These are phyloP conservation scores for Smittium culicis DNA, from an alignment of 371 early-diverging fungal genomes.

Conservation along the genomic window DNA sequence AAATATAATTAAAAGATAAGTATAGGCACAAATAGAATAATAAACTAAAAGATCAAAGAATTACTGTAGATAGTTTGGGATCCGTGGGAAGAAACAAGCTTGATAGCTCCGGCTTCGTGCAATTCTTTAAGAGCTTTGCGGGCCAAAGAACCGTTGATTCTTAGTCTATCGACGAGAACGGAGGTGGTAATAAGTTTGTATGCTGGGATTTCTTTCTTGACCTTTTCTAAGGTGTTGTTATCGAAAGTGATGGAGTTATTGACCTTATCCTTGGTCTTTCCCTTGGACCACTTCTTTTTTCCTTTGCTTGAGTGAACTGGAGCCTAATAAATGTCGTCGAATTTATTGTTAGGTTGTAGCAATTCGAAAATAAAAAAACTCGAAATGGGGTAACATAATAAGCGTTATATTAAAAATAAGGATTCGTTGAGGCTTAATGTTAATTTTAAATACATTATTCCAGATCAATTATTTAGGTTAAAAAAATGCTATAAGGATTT, in stretches of 20 bases:
- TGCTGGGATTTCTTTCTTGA: constrained; percentile 97
- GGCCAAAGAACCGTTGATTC: constrained; percentile 94
- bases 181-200: constrained; percentile 97
- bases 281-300: constrained; percentile 90
- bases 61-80: constrained; percentile 86
- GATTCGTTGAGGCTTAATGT: too few species aligned
- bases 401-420: too few species aligned
- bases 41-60: too few species aligned
- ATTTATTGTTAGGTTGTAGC: too few species aligned
- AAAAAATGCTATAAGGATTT: too few species aligned
- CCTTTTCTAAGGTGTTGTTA: constrained; percentile 78
- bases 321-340: too few species aligned
- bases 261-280: constrained; percentile 92
- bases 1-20: constrained; percentile 2
- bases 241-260: constrained; percentile 90
- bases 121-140: constrained; percentile 87
- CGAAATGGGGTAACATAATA: too few species aligned
- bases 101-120: constrained; percentile 80
- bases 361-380: too few species aligned
- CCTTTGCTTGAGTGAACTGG: constrained; percentile 17
- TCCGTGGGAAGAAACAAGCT: constrained; percentile 71
- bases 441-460: too few species aligned
- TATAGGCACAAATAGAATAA: background rate
- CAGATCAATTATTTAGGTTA: too few species aligned
- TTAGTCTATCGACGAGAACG: constrained; percentile 93